phyloP scores from a whole-genome alignment of 805 yeast species.

The Teunomyces aglyptinius region DNA sequence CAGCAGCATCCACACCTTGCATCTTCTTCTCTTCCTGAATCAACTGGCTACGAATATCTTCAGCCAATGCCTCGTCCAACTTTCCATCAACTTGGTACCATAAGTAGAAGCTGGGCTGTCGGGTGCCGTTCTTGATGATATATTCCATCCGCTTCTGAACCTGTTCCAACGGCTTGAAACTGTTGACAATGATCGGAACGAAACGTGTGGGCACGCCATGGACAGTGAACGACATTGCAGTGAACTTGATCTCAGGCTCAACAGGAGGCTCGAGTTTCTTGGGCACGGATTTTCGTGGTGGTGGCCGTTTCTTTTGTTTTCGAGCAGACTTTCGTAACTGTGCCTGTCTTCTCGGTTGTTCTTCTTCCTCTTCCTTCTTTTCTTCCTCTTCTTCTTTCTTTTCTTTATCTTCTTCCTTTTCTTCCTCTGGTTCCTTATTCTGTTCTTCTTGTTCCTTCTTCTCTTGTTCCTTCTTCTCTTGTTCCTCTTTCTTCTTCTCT shows the following conservation, averaged over 20 bases:
- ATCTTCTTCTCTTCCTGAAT: conserved; percentile 51
- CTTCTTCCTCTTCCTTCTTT: conserved; percentile 9
- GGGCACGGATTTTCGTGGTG: conserved; percentile 12
- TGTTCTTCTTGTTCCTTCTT: conserved; percentile 24
- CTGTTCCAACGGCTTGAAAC: conserved; percentile 56
- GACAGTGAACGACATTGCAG: conserved; percentile 66
- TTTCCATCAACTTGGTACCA: conserved; percentile 86
- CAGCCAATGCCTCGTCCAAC: conserved; percentile 66
- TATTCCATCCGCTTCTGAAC: conserved; percentile 63
- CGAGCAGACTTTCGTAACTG: conserved; percentile 9
- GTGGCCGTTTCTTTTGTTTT: conserved; percentile 13
- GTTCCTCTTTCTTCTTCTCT: conserved; percentile 16
- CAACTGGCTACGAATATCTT: conserved; percentile 56
- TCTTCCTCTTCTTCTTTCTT: conserved; percentile 17
- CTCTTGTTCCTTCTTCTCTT: conserved; percentile 20
- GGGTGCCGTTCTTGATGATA: conserved; percentile 56
- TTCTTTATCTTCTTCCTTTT: conserved; percentile 17
- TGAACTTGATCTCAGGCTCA: conserved; percentile 47
- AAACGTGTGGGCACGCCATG: conserved; percentile 64
- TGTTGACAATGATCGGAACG: conserved; percentile 61
- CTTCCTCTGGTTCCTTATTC: no score
- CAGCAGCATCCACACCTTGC: conserved; percentile 29
- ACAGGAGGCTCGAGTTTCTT: conserved; percentile 30
- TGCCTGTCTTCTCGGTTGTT: conserved; percentile 7
- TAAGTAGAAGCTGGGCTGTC: conserved; percentile 59